Base-by-base conservation (phyloP, 2,329 filamentous ascomycete genomes). In the Fusarium buharicum region DNA sequence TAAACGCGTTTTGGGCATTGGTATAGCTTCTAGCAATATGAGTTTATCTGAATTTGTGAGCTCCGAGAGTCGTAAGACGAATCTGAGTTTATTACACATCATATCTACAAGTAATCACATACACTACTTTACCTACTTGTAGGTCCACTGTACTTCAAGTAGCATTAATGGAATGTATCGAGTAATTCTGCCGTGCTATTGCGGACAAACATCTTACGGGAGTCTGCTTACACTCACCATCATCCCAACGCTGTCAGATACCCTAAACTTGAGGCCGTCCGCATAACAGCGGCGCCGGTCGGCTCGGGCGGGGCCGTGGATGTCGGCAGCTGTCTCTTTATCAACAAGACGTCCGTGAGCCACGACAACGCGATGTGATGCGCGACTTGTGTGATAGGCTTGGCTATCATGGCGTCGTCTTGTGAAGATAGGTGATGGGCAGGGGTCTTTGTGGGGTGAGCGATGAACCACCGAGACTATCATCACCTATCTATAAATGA, bases 301-400 rank as follows among this genome's bases (percentile, higher is more conserved):
- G 48, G 62, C 49, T 56, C 64, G 64, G 63, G 55, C 62, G 62
- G 63, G 46, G 51, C 18, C 17, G 34, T 50, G 47, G 46, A 39
- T 63, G 20, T 60, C 54, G 52, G 52, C n/a, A 49, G 38, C 20
- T 27, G 4, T 47, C 4, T 18, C 14, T 13, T 8, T 48, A 30
- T 27, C 33, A 7, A 6, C 14, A 43, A 9, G n/a, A 4, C n/a
- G 5, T 40, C 4, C 24, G 16, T 6, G 3, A 14, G 7, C 13
- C 38, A 12, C 39, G 28, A 27, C 18, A 51, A 41, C 38, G 51
- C 30, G 30, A 62, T 57, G 30, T 52, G 31, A 38, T 38, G 47
- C 12, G 51, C 27, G 22, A 16, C 22, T 38, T 62, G 46, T 57
- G 52, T 49, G 41, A 57, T 49, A 31, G 41, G 6, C 22, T 49